Conservation (phyloP, 2,329 filamentous ascomycete species). For the Aspergillus sojae region DNA sequence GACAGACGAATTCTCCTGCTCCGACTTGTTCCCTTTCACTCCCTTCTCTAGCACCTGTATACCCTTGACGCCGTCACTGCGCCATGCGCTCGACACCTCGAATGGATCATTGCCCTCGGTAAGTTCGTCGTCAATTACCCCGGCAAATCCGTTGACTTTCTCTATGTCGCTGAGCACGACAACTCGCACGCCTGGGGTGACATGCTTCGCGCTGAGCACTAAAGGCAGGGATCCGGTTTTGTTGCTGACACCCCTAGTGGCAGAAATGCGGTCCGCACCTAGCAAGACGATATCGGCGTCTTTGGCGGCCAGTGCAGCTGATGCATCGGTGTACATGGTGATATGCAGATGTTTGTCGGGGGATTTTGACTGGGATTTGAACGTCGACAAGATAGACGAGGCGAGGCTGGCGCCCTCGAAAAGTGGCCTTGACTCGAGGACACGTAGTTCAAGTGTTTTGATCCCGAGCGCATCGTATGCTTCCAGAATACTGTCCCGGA, state of each 20-base stretch:
- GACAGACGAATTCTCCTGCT: constrained; percentile 22
- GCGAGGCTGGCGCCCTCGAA: constrained; percentile 66
- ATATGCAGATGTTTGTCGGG: constrained; percentile 40
- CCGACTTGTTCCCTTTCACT: constrained; percentile 10
- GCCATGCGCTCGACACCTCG: constrained; percentile 57
- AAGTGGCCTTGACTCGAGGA: constrained; percentile 68
- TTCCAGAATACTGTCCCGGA: constrained; percentile 53
- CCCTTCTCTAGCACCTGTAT: constrained; percentile 24
- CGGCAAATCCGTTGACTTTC: constrained; percentile 58
- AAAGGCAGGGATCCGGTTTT: constrained; percentile 67
- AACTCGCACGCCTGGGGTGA: constrained; percentile 51
- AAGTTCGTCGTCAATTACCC: constrained; percentile 50
- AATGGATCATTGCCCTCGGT: constrained; percentile 56
- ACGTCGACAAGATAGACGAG: constrained; percentile 35
- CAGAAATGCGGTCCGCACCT: constrained; percentile 65
- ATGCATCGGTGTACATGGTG: constrained; percentile 62
- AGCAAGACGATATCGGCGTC: constrained; percentile 62
- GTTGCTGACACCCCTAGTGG: constrained; percentile 63
- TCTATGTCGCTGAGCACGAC: constrained; percentile 63
- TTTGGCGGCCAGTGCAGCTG: constrained; percentile 56
- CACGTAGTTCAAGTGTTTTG: constrained; percentile 54
- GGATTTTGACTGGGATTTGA: constrained; percentile 23
- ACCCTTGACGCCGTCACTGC: constrained; percentile 25
- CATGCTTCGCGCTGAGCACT: constrained; percentile 56
- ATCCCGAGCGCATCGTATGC: constrained; percentile 40